phyloP scores from a whole-genome alignment of 495 filamentous ascomycete genomes.

The Beverwykella pulmonaria region DNA sequence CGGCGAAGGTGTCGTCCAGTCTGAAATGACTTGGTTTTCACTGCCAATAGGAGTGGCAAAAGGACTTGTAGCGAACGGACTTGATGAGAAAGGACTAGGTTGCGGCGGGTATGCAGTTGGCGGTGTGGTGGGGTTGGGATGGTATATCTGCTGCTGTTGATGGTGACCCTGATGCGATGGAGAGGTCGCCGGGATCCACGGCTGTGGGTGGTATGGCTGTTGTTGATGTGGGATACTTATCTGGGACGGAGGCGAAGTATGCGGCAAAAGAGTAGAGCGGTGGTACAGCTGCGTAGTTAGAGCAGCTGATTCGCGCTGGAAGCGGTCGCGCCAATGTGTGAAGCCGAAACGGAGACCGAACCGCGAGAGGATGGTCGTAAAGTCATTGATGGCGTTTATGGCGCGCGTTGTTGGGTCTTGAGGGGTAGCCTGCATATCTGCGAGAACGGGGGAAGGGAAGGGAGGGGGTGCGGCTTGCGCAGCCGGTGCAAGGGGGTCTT shows the following conservation, averaged over 20 bases:
- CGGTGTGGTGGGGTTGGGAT: constrained; percentile 15
- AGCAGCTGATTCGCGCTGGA: constrained; percentile 34
- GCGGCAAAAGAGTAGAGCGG: constrained; percentile 21
- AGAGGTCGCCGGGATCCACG: background rate
- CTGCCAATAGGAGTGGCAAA: background rate
- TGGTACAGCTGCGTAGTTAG: constrained; percentile 33
- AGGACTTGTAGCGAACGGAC: constrained; percentile 13
- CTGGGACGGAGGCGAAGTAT: constrained; percentile 15
- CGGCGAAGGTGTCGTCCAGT: constrained; percentile 23
- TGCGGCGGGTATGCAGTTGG: constrained; percentile 14
- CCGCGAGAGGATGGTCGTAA: constrained; percentile 38
- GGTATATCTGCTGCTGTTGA: background rate
- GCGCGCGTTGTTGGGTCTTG: constrained; percentile 30
- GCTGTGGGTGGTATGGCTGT: background rate
- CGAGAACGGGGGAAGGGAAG: constrained; percentile 24
- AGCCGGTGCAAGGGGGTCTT: constrained; percentile 34
- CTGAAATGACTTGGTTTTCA: background rate
- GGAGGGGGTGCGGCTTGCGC: constrained; percentile 12
- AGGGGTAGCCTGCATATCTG: constrained; percentile 6
- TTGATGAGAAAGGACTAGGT: constrained; percentile 18
- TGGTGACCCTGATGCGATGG: background rate
- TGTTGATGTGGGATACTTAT: background rate
- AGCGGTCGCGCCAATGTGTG: constrained; percentile 43
- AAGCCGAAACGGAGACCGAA: constrained; percentile 47
- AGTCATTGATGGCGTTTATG: constrained; percentile 44